Evolutionary conservation across 2,329 filamentous ascomycete genomes (phyloP), one percentile per base, ranked within the genome.

Genomic region (Penicillium capsulatum): DNA sequence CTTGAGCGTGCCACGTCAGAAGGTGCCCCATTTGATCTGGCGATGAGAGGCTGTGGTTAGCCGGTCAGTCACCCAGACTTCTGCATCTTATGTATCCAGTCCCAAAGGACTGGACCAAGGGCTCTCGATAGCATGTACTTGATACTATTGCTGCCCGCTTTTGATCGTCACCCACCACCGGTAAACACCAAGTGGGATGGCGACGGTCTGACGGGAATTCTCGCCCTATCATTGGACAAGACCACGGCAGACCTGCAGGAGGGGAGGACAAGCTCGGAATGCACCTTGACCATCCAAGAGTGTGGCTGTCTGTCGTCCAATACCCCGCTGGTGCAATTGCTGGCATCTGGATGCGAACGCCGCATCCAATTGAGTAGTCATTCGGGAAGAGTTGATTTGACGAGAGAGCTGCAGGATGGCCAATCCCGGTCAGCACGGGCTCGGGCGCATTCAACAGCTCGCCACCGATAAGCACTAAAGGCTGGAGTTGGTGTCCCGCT

Each of bases 1-100:
- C 42, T 45, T 20, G 36, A 45, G 46, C 22, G 37, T 61, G 59
- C 60, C 60, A 63, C 60, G 59, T 63, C 60, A 63, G 57, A 59
- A 47, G 37, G 38, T 39, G 30, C 45, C 36, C 38, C 27, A 42
- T 44, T 43, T 37, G 34, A 43, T 28, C 37, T 38, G 35, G 30
- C 28, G 19, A 37, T 38, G 29, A 38, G 27, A 38, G 22, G 26
- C 16, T 47, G 44, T 47, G 47, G 43, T 43, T 48, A 41, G 31
- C 28, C 32, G 15, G 19, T 5, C 19, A 37, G 31, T 35, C 30
- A 42, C 43, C 32, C 42, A 36, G 9, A 11, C 4, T 11, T 7
- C 13, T 6, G 4, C 39, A 45, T 44, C 19, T 15, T 44, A 53
- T 53, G 49, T 49, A 54, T 49, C 49, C 44, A 42, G 42, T 40